Evolutionary conservation across 2,329 filamentous ascomycete genomes (phyloP).

Genomic region (Exophiala sp.): DNA sequence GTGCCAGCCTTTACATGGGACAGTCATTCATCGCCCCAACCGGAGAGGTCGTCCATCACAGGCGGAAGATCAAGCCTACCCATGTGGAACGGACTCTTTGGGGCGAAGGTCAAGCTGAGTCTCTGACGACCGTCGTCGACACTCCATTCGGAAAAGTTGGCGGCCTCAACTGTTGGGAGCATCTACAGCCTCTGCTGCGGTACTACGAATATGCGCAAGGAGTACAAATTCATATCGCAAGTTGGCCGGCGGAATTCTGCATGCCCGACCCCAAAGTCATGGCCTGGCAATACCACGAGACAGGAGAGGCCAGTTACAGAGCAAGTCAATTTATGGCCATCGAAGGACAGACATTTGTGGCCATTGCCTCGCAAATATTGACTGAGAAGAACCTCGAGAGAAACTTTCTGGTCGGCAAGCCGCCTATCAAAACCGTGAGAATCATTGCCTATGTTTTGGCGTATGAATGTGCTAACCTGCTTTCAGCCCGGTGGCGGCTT

Average conservation of each 20-base stretch:
- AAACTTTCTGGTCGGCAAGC: slow-evolving; percentile 31
- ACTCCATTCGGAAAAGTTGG: slow-evolving; percentile 34
- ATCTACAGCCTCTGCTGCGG: neutral
- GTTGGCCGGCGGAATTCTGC: neutral
- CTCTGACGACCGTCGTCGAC: slow-evolving; percentile 39
- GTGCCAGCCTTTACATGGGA: slow-evolving; percentile 42
- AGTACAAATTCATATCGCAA: slow-evolving; percentile 1
- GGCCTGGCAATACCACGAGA: neutral
- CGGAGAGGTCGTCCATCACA: slow-evolving; percentile 38
- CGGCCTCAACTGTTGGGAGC: slow-evolving; percentile 41
- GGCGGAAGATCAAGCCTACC: slow-evolving; percentile 52
- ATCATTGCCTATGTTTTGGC: no score
- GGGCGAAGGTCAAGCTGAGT: slow-evolving; percentile 38
- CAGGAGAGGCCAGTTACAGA: slow-evolving; percentile 14
- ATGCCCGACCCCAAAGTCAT: neutral
- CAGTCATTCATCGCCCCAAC: slow-evolving; percentile 42
- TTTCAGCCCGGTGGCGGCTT: no score
- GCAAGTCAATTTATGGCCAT: slow-evolving; percentile 43
- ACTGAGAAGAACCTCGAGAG: slow-evolving; percentile 41
- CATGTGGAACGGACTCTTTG: slow-evolving; percentile 49
- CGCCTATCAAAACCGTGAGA: slow-evolving; percentile 43
- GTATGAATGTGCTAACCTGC: no score
- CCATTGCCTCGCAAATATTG: slow-evolving; percentile 40
- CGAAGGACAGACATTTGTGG: slow-evolving; percentile 43
- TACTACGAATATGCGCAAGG: slow-evolving; percentile 29